A percentile compares a stretch with the other conserved stretches of the same genome.
These are phyloP conservation scores for Metarhizium rileyi DNA, from an alignment of 2,329 filamentous ascomycete species.

Conservation along the genomic window DNA sequence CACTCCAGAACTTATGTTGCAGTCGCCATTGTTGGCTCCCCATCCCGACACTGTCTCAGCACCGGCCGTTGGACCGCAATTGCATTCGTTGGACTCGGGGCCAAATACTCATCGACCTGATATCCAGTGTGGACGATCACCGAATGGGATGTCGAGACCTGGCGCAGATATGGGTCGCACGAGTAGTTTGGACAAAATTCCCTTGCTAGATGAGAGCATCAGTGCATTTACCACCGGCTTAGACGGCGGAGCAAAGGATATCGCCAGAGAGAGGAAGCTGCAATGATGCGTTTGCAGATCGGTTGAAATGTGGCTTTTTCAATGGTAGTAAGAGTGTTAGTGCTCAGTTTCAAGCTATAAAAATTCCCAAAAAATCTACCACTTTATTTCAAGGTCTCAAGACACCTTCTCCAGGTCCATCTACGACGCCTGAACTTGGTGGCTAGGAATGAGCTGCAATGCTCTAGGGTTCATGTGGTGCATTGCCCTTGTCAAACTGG, in stretches of 20 bases:
- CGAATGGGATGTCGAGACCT: constrained; percentile 10
- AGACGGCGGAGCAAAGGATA: constrained; percentile 35
- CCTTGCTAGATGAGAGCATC: constrained; percentile 40
- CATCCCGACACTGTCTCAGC: constrained; percentile 14
- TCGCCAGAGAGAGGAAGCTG: constrained; percentile 37
- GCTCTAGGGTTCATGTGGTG: background rate
- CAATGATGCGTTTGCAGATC: background rate
- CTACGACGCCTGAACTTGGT: no score
- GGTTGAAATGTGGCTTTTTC: background rate
- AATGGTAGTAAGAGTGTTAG: background rate
- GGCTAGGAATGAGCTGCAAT: no score
- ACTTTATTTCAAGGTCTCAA: no score
- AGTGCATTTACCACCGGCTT: constrained; percentile 28
- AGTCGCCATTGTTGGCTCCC: constrained; percentile 24
- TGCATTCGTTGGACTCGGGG: constrained; percentile 10
- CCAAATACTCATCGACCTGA: background rate
- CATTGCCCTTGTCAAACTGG: background rate
- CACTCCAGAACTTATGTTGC: constrained; percentile 37
- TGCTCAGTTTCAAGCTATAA: background rate
- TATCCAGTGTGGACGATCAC: background rate
- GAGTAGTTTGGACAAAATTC: constrained; percentile 43
- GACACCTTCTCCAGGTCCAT: no score
- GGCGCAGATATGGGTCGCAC: constrained; percentile 13
- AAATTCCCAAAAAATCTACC: no score
- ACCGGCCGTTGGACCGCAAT: constrained; percentile 8